Conservation (phyloP, 306 rosid species). For the Lagenaria siceraria region DNA sequence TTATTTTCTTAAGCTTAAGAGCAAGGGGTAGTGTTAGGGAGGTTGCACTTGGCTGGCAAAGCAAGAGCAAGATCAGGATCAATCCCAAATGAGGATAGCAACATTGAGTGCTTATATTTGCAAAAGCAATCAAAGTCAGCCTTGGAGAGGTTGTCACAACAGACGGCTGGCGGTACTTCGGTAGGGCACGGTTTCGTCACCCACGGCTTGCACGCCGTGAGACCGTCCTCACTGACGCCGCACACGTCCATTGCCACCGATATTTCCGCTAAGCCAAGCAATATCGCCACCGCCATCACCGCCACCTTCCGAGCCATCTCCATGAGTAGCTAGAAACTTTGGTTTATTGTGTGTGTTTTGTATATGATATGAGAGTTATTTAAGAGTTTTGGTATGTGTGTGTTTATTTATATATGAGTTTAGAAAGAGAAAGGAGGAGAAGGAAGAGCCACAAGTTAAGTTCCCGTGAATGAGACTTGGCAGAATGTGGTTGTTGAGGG, state of each 20-base stretch:
- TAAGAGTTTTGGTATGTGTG: not conserved
- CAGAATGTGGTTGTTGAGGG: not conserved
- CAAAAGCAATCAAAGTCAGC: constrained; percentile 67
- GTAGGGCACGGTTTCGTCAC: constrained; percentile 43
- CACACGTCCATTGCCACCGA: constrained; percentile 24
- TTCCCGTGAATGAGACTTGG: constrained; percentile 33
- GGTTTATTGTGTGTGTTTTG: not conserved
- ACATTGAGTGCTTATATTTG: constrained; percentile 34
- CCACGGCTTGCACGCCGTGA: constrained; percentile 49
- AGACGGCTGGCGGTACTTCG: constrained; percentile 21
- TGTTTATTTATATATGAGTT: not conserved
- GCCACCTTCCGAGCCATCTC: not conserved
- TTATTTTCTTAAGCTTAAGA: not conserved
- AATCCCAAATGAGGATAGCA: constrained; percentile 47
- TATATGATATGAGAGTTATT: not conserved
- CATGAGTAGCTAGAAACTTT: not conserved
- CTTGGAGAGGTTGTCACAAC: constrained; percentile 34
- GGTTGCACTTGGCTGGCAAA: constrained; percentile 53
- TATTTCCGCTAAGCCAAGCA: constrained; percentile 2
- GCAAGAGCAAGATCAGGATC: constrained; percentile 48
- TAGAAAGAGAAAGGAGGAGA: not conserved
- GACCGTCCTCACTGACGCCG: constrained; percentile 32
- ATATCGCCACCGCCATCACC: not conserved
- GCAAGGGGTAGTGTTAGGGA: constrained; percentile 40
- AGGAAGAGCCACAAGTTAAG: constrained; percentile 11